These are phyloP conservation scores for Myochromella boudieri DNA, from an alignment of 768 basidiomycete species.

Conservation along the genomic window DNA sequence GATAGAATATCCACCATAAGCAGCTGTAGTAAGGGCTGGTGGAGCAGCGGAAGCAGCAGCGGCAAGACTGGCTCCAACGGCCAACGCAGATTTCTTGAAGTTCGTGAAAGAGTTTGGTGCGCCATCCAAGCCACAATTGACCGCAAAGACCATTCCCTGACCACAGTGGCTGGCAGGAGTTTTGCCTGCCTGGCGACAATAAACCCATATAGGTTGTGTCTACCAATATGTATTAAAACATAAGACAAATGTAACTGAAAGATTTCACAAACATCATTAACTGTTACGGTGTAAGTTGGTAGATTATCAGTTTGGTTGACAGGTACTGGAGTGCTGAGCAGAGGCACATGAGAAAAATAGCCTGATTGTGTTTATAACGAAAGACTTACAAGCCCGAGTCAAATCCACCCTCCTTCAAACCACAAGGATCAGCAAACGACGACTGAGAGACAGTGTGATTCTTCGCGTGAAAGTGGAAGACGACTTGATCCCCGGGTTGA, in stretches of 20 bases:
- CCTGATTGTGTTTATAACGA: neutral
- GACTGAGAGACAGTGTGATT: constrained; percentile 58
- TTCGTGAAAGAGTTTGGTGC: constrained; percentile 58
- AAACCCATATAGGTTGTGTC: constrained; percentile 60
- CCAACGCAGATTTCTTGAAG: constrained; percentile 59
- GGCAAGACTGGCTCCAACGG: constrained; percentile 49
- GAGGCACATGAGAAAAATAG: constrained; percentile 8
- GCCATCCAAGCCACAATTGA: constrained; percentile 59
- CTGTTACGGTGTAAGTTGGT: constrained; percentile 51
- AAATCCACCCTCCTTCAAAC: constrained; percentile 48
- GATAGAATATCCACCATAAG: constrained; percentile 50
- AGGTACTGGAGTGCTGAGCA: constrained; percentile 47
- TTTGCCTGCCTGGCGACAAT: constrained; percentile 52
- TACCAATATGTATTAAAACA: constrained; percentile 19
- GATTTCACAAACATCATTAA: constrained; percentile 38
- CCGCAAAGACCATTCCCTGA: constrained; percentile 64
- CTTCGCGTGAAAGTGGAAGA: constrained; percentile 60
- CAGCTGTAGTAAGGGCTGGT: constrained; percentile 39
- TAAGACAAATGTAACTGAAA: neutral
- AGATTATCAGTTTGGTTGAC: constrained; percentile 48
- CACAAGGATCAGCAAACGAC: constrained; percentile 54
- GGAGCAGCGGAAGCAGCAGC: constrained; percentile 42
- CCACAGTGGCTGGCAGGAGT: constrained; percentile 59
- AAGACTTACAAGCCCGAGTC: constrained; percentile 56
- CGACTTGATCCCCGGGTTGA: constrained; percentile 54